Base-by-base conservation (phyloP, 139 green algal species). In the Eudorina sp. region DNA sequence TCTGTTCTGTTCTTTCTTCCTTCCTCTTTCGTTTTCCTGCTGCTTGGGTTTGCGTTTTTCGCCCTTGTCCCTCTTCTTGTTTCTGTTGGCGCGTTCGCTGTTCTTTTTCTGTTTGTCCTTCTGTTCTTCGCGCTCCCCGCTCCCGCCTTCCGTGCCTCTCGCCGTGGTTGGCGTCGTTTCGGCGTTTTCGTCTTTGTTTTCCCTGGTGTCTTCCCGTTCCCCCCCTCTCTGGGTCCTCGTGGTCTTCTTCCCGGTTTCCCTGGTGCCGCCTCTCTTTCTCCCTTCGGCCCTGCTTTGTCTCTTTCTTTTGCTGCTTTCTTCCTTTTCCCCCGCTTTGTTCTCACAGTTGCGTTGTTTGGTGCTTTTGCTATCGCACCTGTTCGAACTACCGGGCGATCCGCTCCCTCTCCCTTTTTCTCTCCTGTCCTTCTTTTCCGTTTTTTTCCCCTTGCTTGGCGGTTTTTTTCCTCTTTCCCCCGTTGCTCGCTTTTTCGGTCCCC, bases 51-150 rank as follows among this genome's bases (percentile, higher is more conserved):
- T 77, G 76, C 89, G 81, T 90, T 90, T 75, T 85, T 93, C 41
- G 81, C 81, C 38, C 77, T 91, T 51, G 75, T 91, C 41, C 69
- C 90, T 81, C 90, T 95, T 64, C 92, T 95, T 78, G 92, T 97
- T 53, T 97, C 96, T 92, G 93, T 97, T 64, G 95, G 93, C 74
- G 92, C 92, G 46, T 94, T 96, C 89, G 93, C 93, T 72, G 93
- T 96, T 75, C 91, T 96, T 78, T 95, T 96, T 84, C 88, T 95
- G 75, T 96, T 96, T 90, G 94, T 97, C 53, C 92, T 97, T 68
- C 96, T 97, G 94, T 94, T 97, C 89, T 93, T 95, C 91, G 93
- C 96, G 83, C 96, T 95, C 90, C 92, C 92, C 81, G 89, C 92
- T 86, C 68, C 90, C 77, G 76, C 90, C 77, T 89, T 91, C 60